Evolutionary conservation across 1,284 basidiomycete genomes (phyloP).

Genomic region (Rhodofomes roseus): DNA sequence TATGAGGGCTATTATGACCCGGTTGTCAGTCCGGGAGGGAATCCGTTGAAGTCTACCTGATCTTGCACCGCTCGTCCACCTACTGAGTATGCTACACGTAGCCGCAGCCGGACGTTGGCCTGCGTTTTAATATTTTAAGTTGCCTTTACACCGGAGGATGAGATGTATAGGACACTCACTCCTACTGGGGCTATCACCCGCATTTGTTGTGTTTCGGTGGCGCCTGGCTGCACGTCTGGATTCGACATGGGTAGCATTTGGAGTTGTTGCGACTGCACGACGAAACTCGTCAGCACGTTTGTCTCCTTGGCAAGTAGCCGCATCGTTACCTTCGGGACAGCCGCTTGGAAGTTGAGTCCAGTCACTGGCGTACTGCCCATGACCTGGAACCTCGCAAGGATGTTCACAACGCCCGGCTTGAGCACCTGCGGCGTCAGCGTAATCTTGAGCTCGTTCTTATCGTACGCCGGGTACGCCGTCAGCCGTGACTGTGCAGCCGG

Average conservation of each 20-base stretch:
- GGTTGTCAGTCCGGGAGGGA: constrained; percentile 74
- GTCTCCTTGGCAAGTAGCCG: neutral
- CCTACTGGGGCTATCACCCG: constrained; percentile 85
- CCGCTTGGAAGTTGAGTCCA: constrained; percentile 92
- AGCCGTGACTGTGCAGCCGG: constrained; percentile 47
- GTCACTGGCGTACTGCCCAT: constrained; percentile 48
- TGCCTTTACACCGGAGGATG: no score
- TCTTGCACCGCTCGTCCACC: constrained; percentile 78
- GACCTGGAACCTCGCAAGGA: constrained; percentile 85
- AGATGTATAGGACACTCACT: constrained; percentile 47
- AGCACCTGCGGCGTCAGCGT: constrained; percentile 83
- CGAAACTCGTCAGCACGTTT: neutral
- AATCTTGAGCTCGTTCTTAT: constrained; percentile 87
- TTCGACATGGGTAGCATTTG: constrained; percentile 99
- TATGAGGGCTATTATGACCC: constrained; percentile 23
- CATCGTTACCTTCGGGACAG: constrained; percentile 87
- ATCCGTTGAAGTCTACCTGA: constrained; percentile 92
- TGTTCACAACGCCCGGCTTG: constrained; percentile 84
- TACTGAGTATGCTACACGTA: constrained; percentile 79
- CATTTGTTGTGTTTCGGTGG: constrained; percentile 93
- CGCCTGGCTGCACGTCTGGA: constrained; percentile 72
- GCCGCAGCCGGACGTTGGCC: constrained; percentile 81
- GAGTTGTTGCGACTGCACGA: constrained; percentile 86
- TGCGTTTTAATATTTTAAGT: no score
- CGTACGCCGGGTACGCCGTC: constrained; percentile 84